A percentile compares a stretch with the other conserved stretches of the same genome.
phyloP scores from a whole-genome alignment of 2,329 filamentous ascomycete genomes.

The Cordyceps fumosorosea region DNA sequence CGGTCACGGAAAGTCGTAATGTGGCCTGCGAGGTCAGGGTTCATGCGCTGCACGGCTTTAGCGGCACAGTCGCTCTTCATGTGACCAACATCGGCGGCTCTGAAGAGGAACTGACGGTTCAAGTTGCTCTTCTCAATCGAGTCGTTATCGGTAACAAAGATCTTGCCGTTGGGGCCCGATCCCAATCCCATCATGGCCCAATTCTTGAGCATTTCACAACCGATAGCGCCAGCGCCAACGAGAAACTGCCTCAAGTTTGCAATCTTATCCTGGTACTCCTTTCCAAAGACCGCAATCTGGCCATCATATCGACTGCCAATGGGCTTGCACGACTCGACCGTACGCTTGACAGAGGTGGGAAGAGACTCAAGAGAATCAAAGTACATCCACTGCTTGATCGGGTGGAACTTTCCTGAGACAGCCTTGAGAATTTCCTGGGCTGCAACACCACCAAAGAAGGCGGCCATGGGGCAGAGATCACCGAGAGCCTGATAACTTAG shows the following conservation, averaged over 20 bases:
- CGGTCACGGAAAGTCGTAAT: conserved; percentile 83
- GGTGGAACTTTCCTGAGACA: conserved; percentile 94
- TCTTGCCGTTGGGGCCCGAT: conserved; percentile 79
- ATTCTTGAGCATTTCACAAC: conserved; percentile 98
- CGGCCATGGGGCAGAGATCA: conserved; percentile 86
- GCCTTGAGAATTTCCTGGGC: conserved; percentile 96
- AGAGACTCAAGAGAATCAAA: conserved; percentile 97
- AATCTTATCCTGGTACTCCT: conserved; percentile 89
- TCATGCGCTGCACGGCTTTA: conserved; percentile 87
- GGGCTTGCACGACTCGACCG: conserved; percentile 83
- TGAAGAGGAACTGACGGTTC: conserved; percentile 95
- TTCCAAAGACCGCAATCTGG: conserved; percentile 93
- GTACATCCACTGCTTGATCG: conserved; percentile 94
- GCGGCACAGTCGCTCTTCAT: conserved; percentile 96
- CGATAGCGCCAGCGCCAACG: conserved; percentile 93
- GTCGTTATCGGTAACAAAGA: conserved; percentile 94
- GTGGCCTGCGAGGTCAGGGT: conserved; percentile 81
- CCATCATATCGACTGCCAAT: conserved; percentile 85
- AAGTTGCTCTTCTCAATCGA: conserved; percentile 98
- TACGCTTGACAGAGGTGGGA: conserved; percentile 65
- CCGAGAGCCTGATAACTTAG: conserved; percentile 90
- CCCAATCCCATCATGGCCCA: conserved; percentile 98
- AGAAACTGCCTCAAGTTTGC: conserved; percentile 87
- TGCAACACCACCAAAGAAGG: conserved; percentile 87
- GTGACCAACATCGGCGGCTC: conserved; percentile 84